Evolutionary conservation across 306 rosid genomes (phyloP).

Genomic region (Vigna unguiculata): DNA sequence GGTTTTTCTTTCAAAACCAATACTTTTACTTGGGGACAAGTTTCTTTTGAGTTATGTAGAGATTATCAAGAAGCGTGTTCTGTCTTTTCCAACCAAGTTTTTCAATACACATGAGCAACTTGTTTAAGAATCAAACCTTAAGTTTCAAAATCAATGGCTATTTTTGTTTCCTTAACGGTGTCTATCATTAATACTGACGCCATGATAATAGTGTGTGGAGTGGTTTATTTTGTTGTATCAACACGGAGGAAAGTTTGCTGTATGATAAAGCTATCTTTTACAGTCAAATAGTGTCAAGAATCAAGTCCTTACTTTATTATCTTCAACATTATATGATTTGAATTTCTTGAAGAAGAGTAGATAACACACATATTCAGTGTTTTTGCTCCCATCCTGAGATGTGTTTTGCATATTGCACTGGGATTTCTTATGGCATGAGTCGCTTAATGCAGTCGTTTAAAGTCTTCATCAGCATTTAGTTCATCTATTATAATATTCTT

Average conservation of each 20-base stretch:
- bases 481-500: not conserved
- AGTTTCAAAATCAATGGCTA: not conserved
- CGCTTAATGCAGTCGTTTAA: not conserved
- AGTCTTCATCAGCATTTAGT: not conserved
- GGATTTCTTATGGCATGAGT: conserved; percentile 7
- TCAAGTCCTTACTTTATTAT: conserved; percentile 1
- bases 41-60: too few species aligned
- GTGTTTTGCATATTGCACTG: not conserved
- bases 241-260: conserved; percentile 6
- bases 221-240: not conserved
- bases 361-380: not conserved
- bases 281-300: not conserved
- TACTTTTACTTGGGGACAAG: not conserved
- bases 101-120: not conserved
- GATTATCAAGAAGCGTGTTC: too few species aligned
- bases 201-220: not conserved
- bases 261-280: conserved; percentile 18
- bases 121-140: not conserved
- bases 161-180: not conserved
- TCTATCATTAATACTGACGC: not conserved
- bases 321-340: not conserved
- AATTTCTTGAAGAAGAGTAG: not conserved
- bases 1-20: conserved; percentile 48
- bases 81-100: not conserved
- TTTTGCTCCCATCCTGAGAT: not conserved